Percentiles rank a stretch among this genome's conserved stretches.
Conservation (phyloP, 345 rosid genomes). For the Eucalyptus sp. region DNA sequence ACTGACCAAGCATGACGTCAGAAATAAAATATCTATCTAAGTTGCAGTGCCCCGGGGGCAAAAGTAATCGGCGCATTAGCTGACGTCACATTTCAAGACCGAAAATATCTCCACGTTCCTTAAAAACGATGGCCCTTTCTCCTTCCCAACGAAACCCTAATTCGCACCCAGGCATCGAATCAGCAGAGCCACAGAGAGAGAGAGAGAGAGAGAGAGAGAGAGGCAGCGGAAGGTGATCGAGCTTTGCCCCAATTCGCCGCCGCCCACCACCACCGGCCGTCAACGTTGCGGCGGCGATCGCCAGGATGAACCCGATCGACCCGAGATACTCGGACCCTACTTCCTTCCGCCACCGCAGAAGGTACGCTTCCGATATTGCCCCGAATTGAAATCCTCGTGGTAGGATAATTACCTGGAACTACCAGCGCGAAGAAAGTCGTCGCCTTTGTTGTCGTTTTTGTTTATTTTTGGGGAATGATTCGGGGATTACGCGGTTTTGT, state of each 20-base stretch:
- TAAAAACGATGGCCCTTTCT: background rate
- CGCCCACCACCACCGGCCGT: background rate
- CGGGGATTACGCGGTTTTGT: background rate
- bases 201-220: background rate
- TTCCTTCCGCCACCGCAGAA: background rate
- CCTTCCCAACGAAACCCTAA: background rate
- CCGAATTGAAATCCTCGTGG: background rate
- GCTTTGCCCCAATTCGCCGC: background rate
- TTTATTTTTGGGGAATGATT: too few species aligned
- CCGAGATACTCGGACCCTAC: background rate
- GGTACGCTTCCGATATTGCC: background rate
- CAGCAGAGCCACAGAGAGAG: background rate
- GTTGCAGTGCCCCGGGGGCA: too few species aligned
- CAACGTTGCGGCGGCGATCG: background rate
- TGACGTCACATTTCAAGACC: background rate
- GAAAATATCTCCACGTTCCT: background rate
- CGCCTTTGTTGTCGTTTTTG: background rate
- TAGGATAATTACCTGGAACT: background rate
- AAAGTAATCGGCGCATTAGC: background rate
- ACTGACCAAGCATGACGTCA: background rate
- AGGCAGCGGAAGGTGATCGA: background rate
- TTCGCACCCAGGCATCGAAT: background rate
- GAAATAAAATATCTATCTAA: background rate
- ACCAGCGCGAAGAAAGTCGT: background rate
- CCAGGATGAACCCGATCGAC: background rate